These are phyloP conservation scores for Aristolochia californica DNA, from an alignment of 164 flowering plant species.

Conservation along the genomic window DNA sequence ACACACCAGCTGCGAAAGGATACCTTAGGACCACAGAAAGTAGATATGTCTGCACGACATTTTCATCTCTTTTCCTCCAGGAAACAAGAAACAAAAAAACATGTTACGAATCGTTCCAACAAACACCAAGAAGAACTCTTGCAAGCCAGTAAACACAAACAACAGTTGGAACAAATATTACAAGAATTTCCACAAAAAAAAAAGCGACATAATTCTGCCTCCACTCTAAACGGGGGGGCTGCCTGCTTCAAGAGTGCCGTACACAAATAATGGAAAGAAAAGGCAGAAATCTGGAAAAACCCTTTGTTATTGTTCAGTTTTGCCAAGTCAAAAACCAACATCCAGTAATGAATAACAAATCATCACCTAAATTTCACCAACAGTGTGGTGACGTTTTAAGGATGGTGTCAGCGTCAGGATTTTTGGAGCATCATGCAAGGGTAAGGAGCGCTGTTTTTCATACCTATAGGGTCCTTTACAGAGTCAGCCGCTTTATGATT, in stretches of 20 bases:
- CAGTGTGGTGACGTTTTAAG: neutral
- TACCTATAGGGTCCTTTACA: slow-evolving; percentile 1
- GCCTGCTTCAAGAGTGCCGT: neutral
- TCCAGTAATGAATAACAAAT: neutral
- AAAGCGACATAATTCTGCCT: neutral
- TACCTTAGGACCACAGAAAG: no score
- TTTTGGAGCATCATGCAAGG: slow-evolving; percentile 8
- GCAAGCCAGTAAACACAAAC: no score
- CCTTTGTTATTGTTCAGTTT: neutral
- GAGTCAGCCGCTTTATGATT: neutral
- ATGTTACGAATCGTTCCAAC: no score
- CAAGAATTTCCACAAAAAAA: neutral
- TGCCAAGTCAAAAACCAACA: no score
- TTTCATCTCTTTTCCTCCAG: no score
- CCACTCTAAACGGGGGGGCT: neutral
- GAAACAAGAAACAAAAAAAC: no score
- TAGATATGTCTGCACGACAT: no score
- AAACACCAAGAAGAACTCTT: no score
- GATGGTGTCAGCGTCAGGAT: slow-evolving; percentile 1
- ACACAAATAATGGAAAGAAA: neutral
- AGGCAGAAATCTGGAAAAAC: neutral
- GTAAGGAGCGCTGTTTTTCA: slow-evolving; percentile 1
- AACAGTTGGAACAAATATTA: neutral
- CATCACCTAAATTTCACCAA: neutral
- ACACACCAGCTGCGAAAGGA: no score